phyloP scores from a whole-genome alignment of 2,329 filamentous ascomycete genomes.

The Fusarium fracticaudum region DNA sequence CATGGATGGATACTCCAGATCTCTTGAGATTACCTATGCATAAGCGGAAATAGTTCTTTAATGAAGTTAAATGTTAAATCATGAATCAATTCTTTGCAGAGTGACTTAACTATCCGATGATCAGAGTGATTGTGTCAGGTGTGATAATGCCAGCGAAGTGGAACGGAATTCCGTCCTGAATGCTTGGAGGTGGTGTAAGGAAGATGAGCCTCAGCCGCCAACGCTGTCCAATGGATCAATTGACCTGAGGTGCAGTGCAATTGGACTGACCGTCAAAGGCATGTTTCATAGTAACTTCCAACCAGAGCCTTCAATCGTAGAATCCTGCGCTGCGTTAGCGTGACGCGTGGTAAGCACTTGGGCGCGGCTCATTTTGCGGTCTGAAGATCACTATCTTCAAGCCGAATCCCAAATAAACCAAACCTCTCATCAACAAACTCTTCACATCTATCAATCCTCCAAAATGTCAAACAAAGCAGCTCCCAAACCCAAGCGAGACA shows the following conservation, averaged over 20 bases:
- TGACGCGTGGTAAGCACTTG: not conserved
- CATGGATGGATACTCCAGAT: slow-evolving; percentile 21
- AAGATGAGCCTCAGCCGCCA: too few species aligned
- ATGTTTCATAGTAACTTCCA: not conserved
- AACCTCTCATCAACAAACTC: not conserved
- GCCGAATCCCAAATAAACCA: rapidly evolving
- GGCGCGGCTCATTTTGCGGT: not conserved
- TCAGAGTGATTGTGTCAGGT: not conserved
- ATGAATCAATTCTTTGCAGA: not conserved
- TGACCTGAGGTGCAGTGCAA: not conserved
- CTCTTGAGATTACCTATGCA: slow-evolving; percentile 20
- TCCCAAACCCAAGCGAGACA: slow-evolving; percentile 30
- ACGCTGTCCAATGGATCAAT: too few species aligned
- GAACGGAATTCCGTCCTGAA: rapidly evolving
- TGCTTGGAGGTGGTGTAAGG: not conserved
- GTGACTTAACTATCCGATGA: rapidly evolving
- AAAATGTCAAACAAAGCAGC: not conserved
- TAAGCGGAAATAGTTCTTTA: slow-evolving; percentile 29
- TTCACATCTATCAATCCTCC: too few species aligned
- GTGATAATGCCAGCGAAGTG: rapidly evolving
- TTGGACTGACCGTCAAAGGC: rapidly evolving
- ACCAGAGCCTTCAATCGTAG: not conserved
- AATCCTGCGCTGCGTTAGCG: not conserved
- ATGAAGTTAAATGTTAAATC: slow-evolving; percentile 20
- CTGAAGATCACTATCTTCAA: not conserved